These are phyloP conservation scores for Pascua guehoae DNA, from an alignment of 1,284 basidiomycete genomes.

Conservation along the genomic window DNA sequence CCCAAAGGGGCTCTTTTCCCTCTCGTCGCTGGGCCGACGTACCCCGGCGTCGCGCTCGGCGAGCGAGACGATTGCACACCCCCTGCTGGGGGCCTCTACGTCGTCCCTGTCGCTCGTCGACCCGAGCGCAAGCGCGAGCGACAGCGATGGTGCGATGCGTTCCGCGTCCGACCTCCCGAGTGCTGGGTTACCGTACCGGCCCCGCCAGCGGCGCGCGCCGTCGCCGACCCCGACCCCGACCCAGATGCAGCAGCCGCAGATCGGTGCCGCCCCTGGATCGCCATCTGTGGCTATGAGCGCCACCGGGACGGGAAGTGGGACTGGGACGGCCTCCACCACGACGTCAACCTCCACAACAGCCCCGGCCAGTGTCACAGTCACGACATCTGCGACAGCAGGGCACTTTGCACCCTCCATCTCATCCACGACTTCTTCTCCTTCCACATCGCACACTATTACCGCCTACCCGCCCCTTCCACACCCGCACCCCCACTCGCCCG, in stretches of 20 bases:
- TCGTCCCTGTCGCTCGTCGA: not conserved
- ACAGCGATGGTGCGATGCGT: not conserved
- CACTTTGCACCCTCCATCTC: too few species aligned
- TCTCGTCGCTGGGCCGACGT: conserved; percentile 31
- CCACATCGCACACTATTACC: not conserved
- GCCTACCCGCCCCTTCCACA: not conserved
- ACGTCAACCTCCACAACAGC: too few species aligned
- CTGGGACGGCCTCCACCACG: not conserved
- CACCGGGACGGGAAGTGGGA: not conserved
- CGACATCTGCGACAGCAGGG: too few species aligned
- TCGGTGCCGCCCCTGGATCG: not conserved
- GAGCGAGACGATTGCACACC: conserved; percentile 36
- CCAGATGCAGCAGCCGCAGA: not conserved
- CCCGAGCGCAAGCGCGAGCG: not conserved
- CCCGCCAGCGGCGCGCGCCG: conserved; percentile 7
- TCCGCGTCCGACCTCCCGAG: not conserved
- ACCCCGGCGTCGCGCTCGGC: conserved; percentile 3
- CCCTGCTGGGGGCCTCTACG: conserved; percentile 36
- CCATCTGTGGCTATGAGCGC: not conserved
- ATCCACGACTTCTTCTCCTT: too few species aligned
- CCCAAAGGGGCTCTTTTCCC: conserved; percentile 34
- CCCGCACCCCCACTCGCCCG: not conserved
- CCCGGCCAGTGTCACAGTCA: too few species aligned
- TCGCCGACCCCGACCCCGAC: not conserved
- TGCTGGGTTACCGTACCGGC: conserved; percentile 12